These are phyloP conservation scores for Phytophthora citricola DNA, from an alignment of 352 stramenopile species.

Conservation along the genomic window DNA sequence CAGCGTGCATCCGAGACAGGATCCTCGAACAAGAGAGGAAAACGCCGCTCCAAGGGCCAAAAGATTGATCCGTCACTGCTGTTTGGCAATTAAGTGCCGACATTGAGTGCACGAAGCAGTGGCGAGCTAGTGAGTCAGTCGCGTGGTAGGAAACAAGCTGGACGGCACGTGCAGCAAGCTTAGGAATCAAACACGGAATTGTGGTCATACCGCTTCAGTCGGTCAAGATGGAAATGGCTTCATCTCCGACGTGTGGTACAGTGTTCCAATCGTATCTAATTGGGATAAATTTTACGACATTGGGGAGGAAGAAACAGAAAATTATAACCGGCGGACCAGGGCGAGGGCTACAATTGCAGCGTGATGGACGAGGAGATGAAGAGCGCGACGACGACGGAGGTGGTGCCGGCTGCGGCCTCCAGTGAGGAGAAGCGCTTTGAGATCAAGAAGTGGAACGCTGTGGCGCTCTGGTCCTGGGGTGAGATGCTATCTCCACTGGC, in stretches of 20 bases:
- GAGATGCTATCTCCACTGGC: conserved; percentile 2
- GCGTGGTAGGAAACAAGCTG: conserved; percentile 30
- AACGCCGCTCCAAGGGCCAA: conserved; percentile 70
- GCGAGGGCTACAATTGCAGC: conserved; percentile 3
- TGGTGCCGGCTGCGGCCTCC: conserved; percentile 14
- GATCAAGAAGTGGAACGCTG: conserved; percentile 99
- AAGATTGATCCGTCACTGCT: conserved; percentile 79
- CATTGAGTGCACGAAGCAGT: conserved; percentile 14
- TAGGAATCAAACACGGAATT: conserved; percentile 19
- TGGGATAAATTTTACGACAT: no score
- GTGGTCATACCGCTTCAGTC: background rate
- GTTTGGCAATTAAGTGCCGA: conserved; percentile 46
- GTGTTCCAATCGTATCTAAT: conserved; percentile 7
- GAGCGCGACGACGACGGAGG: conserved; percentile 46
- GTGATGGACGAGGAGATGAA: conserved; percentile 84
- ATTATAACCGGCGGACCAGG: conserved; percentile 3
- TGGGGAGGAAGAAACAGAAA: conserved; percentile 13
- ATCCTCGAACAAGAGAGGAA: conserved; percentile 60
- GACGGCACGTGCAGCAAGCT: conserved; percentile 11
- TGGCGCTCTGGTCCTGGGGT: conserved; percentile 99
- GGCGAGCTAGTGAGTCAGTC: conserved; percentile 28
- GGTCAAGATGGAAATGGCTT: background rate
- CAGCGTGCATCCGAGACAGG: conserved; percentile 39
- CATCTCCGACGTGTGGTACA: conserved; percentile 13
- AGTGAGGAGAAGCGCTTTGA: conserved; percentile 95